Base-by-base conservation (phyloP, 805 yeast genomes). In the Maudiozyma saulgeensis region DNA sequence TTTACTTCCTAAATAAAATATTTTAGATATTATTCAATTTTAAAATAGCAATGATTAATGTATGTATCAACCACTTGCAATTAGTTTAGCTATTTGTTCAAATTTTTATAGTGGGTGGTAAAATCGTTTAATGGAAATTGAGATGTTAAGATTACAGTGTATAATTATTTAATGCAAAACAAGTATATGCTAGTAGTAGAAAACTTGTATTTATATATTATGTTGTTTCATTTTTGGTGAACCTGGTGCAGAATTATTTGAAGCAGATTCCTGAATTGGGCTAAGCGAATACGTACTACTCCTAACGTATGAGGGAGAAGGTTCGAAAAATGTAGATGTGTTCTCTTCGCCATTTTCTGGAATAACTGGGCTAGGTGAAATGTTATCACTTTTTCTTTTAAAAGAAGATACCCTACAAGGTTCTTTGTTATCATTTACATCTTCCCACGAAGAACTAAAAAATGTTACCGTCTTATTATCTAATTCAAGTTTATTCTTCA, bases 401-500 rank as follows among this genome's bases (percentile, higher is more conserved):
- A 39, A 9, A 21, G 42, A 16, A 51, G 40, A 31, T 28, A 31
- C 31, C 37, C 42, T 39, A 3, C 13, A 19, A 21, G 19, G 21
- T 39, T 47, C 46, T 18, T 39, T 46, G 8, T 44, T 41, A 35
- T 12, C 13, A n/a, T 7, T 15, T 46, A 45, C 3, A 43, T 52
- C 53, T 51, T 16, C 38, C 23, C 39, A 23, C 3, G 51, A 41
- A 39, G 57, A 52, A 40, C 64, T 57, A 52, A 70, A 71, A 32
- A 71, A 58, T 0, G 75, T 71, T 0, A 71, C 73, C 0, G 73
- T 70, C 51, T 68, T 71, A 41, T 68, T 66, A 40, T 61, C 64
- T 1, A 64, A 57, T 48, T 70, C 67, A 16, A 70, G 53, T 47
- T 64, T 69, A 48, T 68, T 67, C 37, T 62, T 67, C n/a, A 61